Conservation (phyloP, 2,329 filamentous ascomycete genomes). For the Dendrostoma leiphaemia region DNA sequence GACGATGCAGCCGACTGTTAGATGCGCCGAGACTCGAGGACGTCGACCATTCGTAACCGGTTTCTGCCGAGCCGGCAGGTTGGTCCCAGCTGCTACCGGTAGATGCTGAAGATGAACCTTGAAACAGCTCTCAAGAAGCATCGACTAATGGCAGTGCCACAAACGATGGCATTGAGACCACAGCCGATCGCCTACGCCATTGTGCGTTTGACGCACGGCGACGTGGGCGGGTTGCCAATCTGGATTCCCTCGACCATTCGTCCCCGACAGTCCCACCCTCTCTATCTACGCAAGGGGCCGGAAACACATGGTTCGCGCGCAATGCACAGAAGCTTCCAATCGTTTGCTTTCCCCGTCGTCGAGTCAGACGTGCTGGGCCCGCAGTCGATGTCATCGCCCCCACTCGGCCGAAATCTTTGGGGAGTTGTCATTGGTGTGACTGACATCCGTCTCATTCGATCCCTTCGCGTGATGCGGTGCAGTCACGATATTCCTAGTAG, state of each 20-base stretch:
- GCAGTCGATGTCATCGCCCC: slow-evolving; percentile 16
- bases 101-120: slow-evolving; percentile 13
- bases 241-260: not conserved
- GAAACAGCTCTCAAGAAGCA: slow-evolving; percentile 9
- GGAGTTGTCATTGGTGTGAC: slow-evolving; percentile 5
- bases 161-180: not conserved
- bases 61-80: slow-evolving; percentile 15
- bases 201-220: slow-evolving; percentile 8
- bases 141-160: slow-evolving; percentile 2
- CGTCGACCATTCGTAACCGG: slow-evolving; percentile 2
- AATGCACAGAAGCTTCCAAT: slow-evolving; percentile 9
- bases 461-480: slow-evolving; percentile 2
- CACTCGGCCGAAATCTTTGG: not conserved
- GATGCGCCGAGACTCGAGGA: not conserved
- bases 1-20: not conserved
- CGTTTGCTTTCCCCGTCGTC: not conserved
- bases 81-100: too few species aligned
- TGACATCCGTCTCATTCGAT: slow-evolving; percentile 2
- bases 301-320: slow-evolving; percentile 16
- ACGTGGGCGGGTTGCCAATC: slow-evolving; percentile 1
- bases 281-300: slow-evolving; percentile 3
- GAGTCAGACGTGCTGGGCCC: slow-evolving; percentile 4
- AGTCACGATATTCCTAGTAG: not conserved
- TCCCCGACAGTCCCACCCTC: not conserved
- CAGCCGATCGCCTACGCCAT: slow-evolving; percentile 12